Evolutionary conservation across 306 rosid species (phyloP), one percentile per base, ranked within the genome.

Genomic region (Urtica urens): DNA sequence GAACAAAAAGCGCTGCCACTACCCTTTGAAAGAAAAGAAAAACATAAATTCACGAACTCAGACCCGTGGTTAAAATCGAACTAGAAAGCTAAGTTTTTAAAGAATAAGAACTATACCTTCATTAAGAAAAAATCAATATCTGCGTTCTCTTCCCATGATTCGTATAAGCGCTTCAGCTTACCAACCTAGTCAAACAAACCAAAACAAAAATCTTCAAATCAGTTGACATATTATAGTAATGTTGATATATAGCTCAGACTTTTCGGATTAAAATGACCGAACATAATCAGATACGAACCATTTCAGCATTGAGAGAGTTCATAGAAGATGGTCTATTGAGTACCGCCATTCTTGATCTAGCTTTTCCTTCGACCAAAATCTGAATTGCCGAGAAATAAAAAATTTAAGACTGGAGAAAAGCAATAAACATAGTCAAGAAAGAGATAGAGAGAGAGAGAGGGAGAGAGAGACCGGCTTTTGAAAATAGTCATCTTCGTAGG

Each of bases 91-190:
- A 10, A 10, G 4, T 35, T 13, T 35, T 13, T 7, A 10, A 4
- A 16, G 40, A 14, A 9, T 4, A 35, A 9, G 10, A 18, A 0
- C 4, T 27, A 49, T 73, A 85, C 96, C 99, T 85, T 92, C 96
- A 85, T 77, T 50, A 82, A 58, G 51, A 85, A 92, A 72, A 92
- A 79, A 42, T 94, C 94, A 63, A 92, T 82, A 57, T 74, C 77
- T 7, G 94, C 71, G 63, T 79, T 82, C 35, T 85, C 99, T 78
- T 92, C 94, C 96, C 96, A 85, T 20, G 96, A 92, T 66, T 83
- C 92, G 63, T 92, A 85, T 15, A 85, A 66, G 54, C 93, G 79
- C 87, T 73, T 92, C 49, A 85, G 64, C 48, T 92, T 76, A 41
- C 78, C 78, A 38, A 69, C 87, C 99, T 92, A 62, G 57, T 22